phyloP scores from a whole-genome alignment of 768 basidiomycete species.

The Cubamyces sp. region DNA sequence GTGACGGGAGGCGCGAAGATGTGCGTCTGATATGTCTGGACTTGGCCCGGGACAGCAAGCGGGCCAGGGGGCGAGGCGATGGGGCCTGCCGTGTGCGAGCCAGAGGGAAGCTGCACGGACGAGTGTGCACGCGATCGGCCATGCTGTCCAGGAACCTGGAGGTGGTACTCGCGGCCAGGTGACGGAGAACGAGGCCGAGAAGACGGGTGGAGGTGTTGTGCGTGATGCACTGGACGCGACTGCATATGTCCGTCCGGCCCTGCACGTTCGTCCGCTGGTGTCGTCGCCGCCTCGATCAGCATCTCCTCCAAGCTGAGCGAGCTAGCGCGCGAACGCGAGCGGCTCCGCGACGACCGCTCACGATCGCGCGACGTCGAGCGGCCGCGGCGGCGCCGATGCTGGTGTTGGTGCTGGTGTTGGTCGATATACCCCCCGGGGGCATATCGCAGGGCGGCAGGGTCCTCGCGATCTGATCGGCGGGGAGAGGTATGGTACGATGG shows the following conservation, averaged over 20 bases:
- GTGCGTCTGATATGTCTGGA: conserved; percentile 61
- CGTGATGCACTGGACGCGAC: conserved; percentile 37
- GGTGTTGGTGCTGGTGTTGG: conserved; percentile 26
- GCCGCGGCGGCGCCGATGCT: conserved; percentile 29
- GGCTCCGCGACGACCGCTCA: conserved; percentile 37
- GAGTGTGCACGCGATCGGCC: conserved; percentile 26
- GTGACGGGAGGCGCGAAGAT: conserved; percentile 76
- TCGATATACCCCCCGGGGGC: conserved; percentile 28
- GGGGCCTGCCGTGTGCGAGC: conserved; percentile 19
- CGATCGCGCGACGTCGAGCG: conserved; percentile 37
- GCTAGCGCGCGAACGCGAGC: conserved; percentile 41
- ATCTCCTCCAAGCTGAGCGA: conserved; percentile 50
- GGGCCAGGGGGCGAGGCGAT: conserved; percentile 32
- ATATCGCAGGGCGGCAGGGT: conserved; percentile 27
- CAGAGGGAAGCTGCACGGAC: conserved; percentile 24
- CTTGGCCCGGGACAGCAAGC: conserved; percentile 40
- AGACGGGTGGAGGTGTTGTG: conserved; percentile 24
- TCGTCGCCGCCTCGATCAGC: conserved; percentile 48
- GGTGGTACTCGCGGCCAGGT: conserved; percentile 17
- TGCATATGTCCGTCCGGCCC: conserved; percentile 30
- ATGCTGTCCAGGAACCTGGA: conserved; percentile 25
- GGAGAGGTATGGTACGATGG: conserved; percentile 16
- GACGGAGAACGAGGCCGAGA: conserved; percentile 32
- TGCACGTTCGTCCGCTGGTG: conserved; percentile 36
- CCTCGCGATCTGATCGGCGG: conserved; percentile 25